Percentiles rank a stretch among this genome's conserved stretches.
These are phyloP conservation scores for Clitoria ternatea DNA, from an alignment of 306 rosid species.

Conservation along the genomic window DNA sequence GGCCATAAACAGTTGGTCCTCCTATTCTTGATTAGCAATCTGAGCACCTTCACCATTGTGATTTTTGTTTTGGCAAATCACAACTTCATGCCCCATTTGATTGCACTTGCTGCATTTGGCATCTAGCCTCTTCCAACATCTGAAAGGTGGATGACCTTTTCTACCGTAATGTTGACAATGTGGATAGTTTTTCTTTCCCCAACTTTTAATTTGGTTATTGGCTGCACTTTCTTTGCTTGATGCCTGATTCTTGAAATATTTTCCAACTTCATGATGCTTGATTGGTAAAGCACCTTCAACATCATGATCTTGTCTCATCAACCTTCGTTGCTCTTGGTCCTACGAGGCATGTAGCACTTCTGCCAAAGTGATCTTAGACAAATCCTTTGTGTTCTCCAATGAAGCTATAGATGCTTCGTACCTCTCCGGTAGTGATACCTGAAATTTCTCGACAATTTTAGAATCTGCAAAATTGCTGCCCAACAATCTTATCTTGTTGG, in stretches of 20 bases:
- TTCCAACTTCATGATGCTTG: too few species aligned
- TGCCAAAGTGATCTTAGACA: not conserved
- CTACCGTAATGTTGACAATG: not conserved
- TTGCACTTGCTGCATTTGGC: not conserved
- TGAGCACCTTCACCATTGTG: too few species aligned
- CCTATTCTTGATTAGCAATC: too few species aligned
- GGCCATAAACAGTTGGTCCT: too few species aligned
- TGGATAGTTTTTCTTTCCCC: not conserved
- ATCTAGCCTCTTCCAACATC: not conserved
- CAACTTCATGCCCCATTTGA: too few species aligned
- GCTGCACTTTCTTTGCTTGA: not conserved
- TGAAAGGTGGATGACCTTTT: not conserved
- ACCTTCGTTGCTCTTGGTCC: not conserved
- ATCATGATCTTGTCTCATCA: not conserved
- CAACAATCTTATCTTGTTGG: not conserved
- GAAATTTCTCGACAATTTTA: not conserved
- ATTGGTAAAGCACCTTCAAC: too few species aligned
- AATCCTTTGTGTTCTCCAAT: not conserved
- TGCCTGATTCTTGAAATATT: too few species aligned
- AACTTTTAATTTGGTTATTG: not conserved
- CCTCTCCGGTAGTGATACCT: not conserved
- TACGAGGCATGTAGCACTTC: not conserved
- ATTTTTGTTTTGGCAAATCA: too few species aligned
- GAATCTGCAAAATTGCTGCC: not conserved
- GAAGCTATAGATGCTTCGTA: not conserved